Evolutionary conservation across 2,329 filamentous ascomycete genomes (phyloP), one percentile per base, ranked within the genome.

Genomic region (Cladosporium sp.): DNA sequence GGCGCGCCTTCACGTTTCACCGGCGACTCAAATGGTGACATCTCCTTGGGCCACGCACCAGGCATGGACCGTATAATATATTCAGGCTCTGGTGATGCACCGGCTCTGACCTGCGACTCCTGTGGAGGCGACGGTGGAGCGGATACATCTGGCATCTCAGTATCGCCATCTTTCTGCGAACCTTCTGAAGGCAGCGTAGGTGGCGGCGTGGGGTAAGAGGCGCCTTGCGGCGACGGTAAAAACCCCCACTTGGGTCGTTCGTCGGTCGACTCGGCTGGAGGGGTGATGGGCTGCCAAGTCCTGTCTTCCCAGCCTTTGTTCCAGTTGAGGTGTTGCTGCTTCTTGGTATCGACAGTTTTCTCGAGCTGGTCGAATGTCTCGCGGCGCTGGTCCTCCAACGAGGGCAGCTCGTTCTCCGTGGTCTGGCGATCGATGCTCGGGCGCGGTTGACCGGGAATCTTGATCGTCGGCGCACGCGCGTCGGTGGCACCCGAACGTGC

Each of bases 281-380:
- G 93, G 59, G 91, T 92, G 70, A 98, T 85, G 59, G 94, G 93
- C 70, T 89, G 89, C 80, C 89, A 88, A 67, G 94, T 97, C 76
- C 93, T 85, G 80, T 98, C 93, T 73, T 96, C 86, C 81, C 92
- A 93, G 74, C 91, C 90, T 72, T 91, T 85, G 79, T 97, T 97
- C 93, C 94, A 97, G 76, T 91, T 89, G 72, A 90, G 88, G 79
- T 97, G 94, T 79, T 95, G 94, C 72, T 90, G 86, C 63, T 96
- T 88, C 79, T 96, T 94, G 72, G 88, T 88, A 77, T 96, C 91
- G 76, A 98, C 92, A 74, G 96, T 92, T 69, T 85, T 84, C 68
- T 90, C 85, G 70, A 97, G 88, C 72, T 91, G 88, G 70, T 91
- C 92, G 71, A 94, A 90, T 77, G 91, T 92, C 78, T 96, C 91